Conservation (phyloP, 2,329 filamentous ascomycete genomes). For the Tympanopsis confertula region DNA sequence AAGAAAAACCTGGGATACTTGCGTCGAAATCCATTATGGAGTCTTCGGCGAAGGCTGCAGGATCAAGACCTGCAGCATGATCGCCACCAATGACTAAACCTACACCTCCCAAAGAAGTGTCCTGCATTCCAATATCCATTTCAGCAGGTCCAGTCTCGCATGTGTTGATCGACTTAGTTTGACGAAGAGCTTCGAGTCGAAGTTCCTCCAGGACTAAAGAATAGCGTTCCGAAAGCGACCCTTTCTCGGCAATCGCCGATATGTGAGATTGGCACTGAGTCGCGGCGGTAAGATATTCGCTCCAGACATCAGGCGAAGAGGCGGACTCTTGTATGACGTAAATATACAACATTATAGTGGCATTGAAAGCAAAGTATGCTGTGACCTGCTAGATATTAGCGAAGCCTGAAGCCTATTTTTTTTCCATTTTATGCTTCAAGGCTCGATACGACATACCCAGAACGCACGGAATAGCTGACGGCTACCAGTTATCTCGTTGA, state of each 20-base stretch:
- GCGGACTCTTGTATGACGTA: constrained; percentile 11
- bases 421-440: too few relatives aligned
- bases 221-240: constrained; percentile 13
- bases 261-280: constrained; percentile 11
- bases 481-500: constrained; percentile 12
- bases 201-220: constrained; percentile 13
- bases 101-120: too few relatives aligned
- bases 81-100: too few relatives aligned
- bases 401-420: background rate
- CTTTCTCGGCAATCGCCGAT: constrained; percentile 8
- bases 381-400: constrained; percentile 2
- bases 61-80: too few relatives aligned
- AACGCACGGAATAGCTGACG: constrained; percentile 15
- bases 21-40: constrained; percentile 5
- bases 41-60: background rate
- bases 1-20: constrained; percentile 4
- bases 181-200: constrained; percentile 9
- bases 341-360: constrained; percentile 14
- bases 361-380: constrained; percentile 15
- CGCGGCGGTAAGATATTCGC: constrained; percentile 8
- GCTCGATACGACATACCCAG: constrained; percentile 9
- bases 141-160: too few relatives aligned
- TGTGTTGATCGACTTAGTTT: constrained; percentile 3
- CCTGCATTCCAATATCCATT: too few relatives aligned
- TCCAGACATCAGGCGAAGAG: constrained; percentile 4